These are phyloP conservation scores for Epithemia pelagica DNA, from an alignment of 108 stramenopile species.

Conservation along the genomic window DNA sequence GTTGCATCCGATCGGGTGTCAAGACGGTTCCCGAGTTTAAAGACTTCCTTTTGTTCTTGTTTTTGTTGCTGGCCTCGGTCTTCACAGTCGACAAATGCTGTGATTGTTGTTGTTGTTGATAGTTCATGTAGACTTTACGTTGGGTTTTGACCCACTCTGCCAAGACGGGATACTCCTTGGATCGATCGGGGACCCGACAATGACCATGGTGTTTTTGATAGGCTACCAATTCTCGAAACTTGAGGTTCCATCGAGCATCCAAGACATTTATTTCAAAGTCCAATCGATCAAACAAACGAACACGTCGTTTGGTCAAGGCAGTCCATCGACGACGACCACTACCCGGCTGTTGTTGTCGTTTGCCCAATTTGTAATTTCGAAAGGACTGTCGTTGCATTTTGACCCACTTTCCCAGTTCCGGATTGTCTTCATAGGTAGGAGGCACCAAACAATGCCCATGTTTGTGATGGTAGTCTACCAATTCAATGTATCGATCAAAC, in stretches of 20 bases:
- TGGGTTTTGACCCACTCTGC: neutral
- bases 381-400: conserved; percentile 11
- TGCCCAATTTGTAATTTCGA: neutral
- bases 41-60: neutral
- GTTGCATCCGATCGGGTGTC: conserved; percentile 2
- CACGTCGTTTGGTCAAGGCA: neutral
- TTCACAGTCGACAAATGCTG: too few species aligned
- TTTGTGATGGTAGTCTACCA: conserved; percentile 17
- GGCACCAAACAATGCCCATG: conserved; percentile 28
- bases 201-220: conserved; percentile 30
- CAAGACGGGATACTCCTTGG: neutral
- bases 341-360: too few species aligned
- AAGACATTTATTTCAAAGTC: conserved; percentile 1
- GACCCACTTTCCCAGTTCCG: conserved; percentile 28
- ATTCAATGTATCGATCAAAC: conserved; percentile 9
- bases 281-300: neutral
- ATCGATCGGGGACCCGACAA: neutral
- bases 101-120: too few species aligned
- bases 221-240: conserved; percentile 26
- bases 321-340: too few species aligned
- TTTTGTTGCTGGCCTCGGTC: too few species aligned
- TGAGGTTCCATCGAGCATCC: conserved; percentile 29
- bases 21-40: too few species aligned
- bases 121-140: neutral
- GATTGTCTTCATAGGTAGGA: conserved; percentile 20